Evolutionary conservation across 768 basidiomycete species (phyloP).

Genomic region (Chalciporus pseudorubinellus): DNA sequence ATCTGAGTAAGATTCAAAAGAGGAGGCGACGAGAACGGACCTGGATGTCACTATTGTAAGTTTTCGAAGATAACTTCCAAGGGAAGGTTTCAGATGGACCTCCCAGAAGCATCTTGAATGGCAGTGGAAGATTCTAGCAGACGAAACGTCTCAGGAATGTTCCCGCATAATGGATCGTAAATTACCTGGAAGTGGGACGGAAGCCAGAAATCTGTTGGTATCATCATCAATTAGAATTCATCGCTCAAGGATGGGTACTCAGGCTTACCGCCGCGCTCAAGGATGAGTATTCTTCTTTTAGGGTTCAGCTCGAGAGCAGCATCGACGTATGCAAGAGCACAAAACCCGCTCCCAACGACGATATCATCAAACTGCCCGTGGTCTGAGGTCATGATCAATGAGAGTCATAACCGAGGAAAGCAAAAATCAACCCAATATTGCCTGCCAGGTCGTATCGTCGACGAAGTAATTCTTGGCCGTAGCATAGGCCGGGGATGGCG

Average conservation of each 20-base stretch:
- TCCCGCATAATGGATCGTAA: not conserved
- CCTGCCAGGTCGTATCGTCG: slow-evolving; percentile 3
- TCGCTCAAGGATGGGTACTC: not conserved
- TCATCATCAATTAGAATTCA: not conserved
- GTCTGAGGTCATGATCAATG: not conserved
- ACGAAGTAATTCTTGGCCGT: slow-evolving; percentile 8
- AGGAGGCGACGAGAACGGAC: not conserved
- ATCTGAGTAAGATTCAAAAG: not conserved
- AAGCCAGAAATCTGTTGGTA: slow-evolving; percentile 5
- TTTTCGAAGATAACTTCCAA: slow-evolving; percentile 3
- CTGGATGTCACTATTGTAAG: slow-evolving; percentile 3
- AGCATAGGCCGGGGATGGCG: not conserved
- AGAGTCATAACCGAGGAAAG: too few relatives aligned
- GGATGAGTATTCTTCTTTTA: slow-evolving; percentile 14
- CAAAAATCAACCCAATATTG: not conserved
- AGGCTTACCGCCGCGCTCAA: slow-evolving; percentile 13
- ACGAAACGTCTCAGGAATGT: not conserved
- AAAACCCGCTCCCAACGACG: slow-evolving; percentile 11
- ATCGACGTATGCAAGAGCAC: slow-evolving; percentile 19
- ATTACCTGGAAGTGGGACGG: slow-evolving; percentile 10
- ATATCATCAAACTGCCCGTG: slow-evolving; percentile 9
- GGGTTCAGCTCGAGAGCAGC: slow-evolving; percentile 14
- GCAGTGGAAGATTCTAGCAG: slow-evolving; percentile 9
- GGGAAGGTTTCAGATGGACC: slow-evolving; percentile 4
- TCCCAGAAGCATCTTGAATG: slow-evolving; percentile 5